These are phyloP conservation scores for Ramalina intermedia DNA, from an alignment of 495 filamentous ascomycete genomes.

Conservation along the genomic window DNA sequence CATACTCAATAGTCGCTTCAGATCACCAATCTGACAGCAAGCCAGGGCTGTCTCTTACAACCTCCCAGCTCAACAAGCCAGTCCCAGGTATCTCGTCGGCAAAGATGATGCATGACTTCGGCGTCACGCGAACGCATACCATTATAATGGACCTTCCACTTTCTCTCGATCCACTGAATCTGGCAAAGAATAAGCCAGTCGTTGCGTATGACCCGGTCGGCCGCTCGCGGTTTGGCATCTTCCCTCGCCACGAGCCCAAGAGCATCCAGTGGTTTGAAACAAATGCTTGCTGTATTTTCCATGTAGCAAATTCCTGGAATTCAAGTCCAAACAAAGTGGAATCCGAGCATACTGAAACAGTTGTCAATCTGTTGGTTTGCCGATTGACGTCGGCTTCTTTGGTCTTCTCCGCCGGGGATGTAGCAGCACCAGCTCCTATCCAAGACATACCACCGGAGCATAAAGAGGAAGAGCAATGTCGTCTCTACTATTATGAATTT, in stretches of 20 bases:
- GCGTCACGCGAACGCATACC: slow-evolving; percentile 42
- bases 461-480: slow-evolving; percentile 44
- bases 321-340: slow-evolving; percentile 10
- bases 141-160: slow-evolving; percentile 54
- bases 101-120: slow-evolving; percentile 63
- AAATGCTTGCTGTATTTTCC: slow-evolving; percentile 47
- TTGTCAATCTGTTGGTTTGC: slow-evolving; percentile 44
- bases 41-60: neutral
- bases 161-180: slow-evolving; percentile 43
- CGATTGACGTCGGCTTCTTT: slow-evolving; percentile 44
- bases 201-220: slow-evolving; percentile 38
- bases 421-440: slow-evolving; percentile 27
- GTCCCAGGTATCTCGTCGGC: slow-evolving; percentile 42
- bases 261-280: slow-evolving; percentile 49
- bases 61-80: slow-evolving; percentile 25
- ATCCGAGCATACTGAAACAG: neutral
- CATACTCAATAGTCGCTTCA: slow-evolving; percentile 43
- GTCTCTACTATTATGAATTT: slow-evolving; percentile 52
- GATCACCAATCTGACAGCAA: slow-evolving; percentile 4
- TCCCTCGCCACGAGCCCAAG: slow-evolving; percentile 41
- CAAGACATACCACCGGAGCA: slow-evolving; percentile 18
- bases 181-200: slow-evolving; percentile 34
- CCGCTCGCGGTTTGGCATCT: slow-evolving; percentile 45
- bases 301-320: slow-evolving; percentile 55
- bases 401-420: slow-evolving; percentile 42